Evolutionary conservation across 768 basidiomycete genomes (phyloP).

Genomic region (Coprinopsis sp.): DNA sequence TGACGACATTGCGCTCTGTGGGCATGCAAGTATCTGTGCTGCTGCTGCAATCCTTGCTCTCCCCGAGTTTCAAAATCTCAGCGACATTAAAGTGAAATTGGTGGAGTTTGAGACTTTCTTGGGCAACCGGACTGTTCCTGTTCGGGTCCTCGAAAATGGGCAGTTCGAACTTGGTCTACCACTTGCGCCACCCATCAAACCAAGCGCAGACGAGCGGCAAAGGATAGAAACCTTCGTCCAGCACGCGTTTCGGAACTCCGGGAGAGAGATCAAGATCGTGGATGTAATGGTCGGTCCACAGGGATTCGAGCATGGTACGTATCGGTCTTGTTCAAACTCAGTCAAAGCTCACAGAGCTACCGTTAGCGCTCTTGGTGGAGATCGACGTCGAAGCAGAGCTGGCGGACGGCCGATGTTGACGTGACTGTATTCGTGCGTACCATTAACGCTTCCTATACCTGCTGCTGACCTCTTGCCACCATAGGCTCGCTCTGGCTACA

Average conservation of each 20-base stretch:
- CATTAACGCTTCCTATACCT: background rate
- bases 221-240: conserved; percentile 25
- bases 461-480: background rate
- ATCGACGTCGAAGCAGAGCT: background rate
- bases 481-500: background rate
- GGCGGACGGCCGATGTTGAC: background rate
- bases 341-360: background rate
- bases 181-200: conserved; percentile 16
- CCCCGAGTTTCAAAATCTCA: conserved; percentile 20
- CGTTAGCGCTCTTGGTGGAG: background rate
- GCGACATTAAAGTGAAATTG: conserved; percentile 15
- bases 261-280: conserved; percentile 31
- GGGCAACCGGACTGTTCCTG: background rate
- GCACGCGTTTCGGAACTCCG: conserved; percentile 38
- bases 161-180: conserved; percentile 39
- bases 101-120: conserved; percentile 2
- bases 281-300: conserved; percentile 19
- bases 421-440: conserved; percentile 1
- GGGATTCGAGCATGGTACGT: background rate
- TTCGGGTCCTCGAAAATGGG: conserved; percentile 17
- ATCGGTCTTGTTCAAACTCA: background rate
- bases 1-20: conserved; percentile 32
- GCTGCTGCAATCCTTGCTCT: conserved; percentile 34
- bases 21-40: conserved; percentile 42
- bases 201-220: conserved; percentile 26